Conservation (phyloP, 192 early-diverging fungal genomes). For the Podila minutissima region DNA sequence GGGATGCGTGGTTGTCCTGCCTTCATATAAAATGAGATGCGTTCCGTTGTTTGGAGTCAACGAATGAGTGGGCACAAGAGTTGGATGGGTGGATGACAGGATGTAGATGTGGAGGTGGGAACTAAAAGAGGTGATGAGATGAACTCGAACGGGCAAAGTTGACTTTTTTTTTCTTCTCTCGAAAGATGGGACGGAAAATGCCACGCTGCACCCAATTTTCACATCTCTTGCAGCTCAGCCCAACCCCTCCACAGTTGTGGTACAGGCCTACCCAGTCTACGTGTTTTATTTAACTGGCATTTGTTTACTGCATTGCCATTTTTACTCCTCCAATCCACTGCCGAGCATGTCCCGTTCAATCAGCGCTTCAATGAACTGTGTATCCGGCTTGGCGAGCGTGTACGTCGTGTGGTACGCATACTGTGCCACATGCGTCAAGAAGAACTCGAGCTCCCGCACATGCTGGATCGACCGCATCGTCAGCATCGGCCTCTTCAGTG, state of each 20-base stretch:
- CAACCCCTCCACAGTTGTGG: no score
- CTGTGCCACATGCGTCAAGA: slow-evolving; percentile 78
- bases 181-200: no score
- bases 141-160: no score
- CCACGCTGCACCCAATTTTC: no score
- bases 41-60: not conserved
- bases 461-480: slow-evolving; percentile 73
- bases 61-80: no score
- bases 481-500: slow-evolving; percentile 77
- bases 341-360: slow-evolving; percentile 69
- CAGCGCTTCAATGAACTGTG: slow-evolving; percentile 78
- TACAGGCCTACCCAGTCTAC: no score
- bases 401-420: slow-evolving; percentile 83
- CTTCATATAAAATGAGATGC: not conserved
- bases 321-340: slow-evolving; percentile 9
- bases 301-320: not conserved
- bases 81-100: no score
- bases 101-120: no score
- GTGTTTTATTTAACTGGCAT: no score
- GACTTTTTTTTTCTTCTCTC: no score
- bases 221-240: no score
- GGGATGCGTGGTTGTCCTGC: not conserved
- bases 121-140: no score
- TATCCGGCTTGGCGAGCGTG: slow-evolving; percentile 76
- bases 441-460: slow-evolving; percentile 79